These are phyloP conservation scores for Trypanosoma theileri DNA, from an alignment of 208 protist genomes.

Conservation along the genomic window DNA sequence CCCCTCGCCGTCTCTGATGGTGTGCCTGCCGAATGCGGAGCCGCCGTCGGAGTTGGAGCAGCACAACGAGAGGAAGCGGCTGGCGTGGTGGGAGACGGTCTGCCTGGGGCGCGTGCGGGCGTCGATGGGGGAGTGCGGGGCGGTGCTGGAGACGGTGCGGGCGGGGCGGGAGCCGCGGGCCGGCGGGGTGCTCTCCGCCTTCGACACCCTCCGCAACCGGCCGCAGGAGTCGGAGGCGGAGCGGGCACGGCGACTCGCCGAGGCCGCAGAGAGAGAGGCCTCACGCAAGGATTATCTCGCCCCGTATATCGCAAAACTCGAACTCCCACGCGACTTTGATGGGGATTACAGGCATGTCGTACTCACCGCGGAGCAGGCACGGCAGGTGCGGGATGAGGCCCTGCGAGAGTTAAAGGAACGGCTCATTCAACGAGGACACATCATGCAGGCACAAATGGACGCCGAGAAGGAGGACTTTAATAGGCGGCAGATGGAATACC, in stretches of 20 bases:
- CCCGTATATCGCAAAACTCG: constrained; percentile 87
- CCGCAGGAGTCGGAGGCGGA: constrained; percentile 83
- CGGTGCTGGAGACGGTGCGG: constrained; percentile 52
- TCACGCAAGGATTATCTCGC: constrained; percentile 88
- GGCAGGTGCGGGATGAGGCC: constrained; percentile 80
- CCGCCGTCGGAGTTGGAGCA: constrained; percentile 74
- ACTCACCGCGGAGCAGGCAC: constrained; percentile 75
- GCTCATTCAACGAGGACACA: constrained; percentile 88
- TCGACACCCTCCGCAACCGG: constrained; percentile 90
- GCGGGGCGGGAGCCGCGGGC: constrained; percentile 1
- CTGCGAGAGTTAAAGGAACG: constrained; percentile 87
- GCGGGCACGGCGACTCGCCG: constrained; percentile 63
- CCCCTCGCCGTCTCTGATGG: constrained; percentile 55
- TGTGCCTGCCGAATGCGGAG: constrained; percentile 63
- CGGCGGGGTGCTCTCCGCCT: constrained; percentile 46
- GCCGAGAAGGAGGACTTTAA: constrained; percentile 87
- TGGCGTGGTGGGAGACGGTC: constrained; percentile 56
- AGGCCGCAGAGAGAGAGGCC: constrained; percentile 63
- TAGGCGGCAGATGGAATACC: constrained; percentile 66
- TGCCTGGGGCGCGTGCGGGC: constrained; percentile 61
- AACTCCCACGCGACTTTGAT: constrained; percentile 60
- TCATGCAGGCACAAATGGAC: constrained; percentile 90
- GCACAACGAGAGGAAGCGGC: constrained; percentile 83
- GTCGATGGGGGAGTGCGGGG: constrained; percentile 53
- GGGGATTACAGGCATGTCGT: constrained; percentile 74